Conservation (phyloP, 495 filamentous ascomycete genomes). For the Echria macrotheca region DNA sequence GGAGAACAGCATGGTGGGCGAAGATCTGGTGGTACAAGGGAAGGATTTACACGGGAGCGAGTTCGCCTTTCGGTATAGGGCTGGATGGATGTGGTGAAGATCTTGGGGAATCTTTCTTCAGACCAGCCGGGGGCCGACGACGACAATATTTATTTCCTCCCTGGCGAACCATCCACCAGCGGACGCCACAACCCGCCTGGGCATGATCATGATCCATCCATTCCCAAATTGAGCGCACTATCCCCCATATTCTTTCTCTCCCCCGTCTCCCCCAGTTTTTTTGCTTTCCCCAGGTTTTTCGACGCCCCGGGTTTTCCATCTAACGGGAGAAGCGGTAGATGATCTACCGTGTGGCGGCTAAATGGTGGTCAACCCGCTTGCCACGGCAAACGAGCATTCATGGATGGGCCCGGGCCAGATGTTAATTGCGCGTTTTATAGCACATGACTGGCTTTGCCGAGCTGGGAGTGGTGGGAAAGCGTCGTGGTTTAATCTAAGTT, state of each 20-base stretch:
- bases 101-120: no score
- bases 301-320: neutral
- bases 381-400: no score
- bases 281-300: slow-evolving; percentile 9
- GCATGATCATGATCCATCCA: neutral
- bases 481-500: no score
- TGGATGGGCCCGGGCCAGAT: no score
- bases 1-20: slow-evolving; percentile 21
- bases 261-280: neutral
- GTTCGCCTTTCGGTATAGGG: neutral
- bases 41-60: neutral
- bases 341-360: slow-evolving; percentile 5
- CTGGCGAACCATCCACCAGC: no score
- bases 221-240: neutral
- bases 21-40: neutral
- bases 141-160: neutral
- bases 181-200: no score
- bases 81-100: neutral
- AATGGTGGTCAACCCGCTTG: no score
- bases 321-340: slow-evolving; percentile 2
- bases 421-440: no score
- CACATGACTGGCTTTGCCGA: no score
- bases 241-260: neutral
- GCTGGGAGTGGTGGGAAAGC: no score
- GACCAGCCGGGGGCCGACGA: neutral